Base-by-base conservation (phyloP, 2,329 filamentous ascomycete genomes). In the Nigrograna mackinnonii region DNA sequence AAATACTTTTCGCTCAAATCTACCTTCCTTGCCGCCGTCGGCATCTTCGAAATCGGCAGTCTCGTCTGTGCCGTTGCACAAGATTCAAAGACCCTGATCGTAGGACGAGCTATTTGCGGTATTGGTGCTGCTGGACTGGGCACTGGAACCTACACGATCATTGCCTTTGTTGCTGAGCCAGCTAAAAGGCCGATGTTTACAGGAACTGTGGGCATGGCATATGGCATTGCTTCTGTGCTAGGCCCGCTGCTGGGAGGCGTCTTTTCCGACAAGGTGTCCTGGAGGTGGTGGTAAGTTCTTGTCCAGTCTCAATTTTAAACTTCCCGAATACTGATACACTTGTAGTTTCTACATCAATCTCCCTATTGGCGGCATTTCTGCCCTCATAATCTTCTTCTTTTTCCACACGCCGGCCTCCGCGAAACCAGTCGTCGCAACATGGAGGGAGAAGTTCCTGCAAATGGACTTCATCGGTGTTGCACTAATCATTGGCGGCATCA, bases 201-300 rank as follows among this genome's bases (percentile, higher is more conserved):
- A 19, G 66, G 65, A 7, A 44, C 38, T 24, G 38, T 37, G 32
- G 35, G 68, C 2, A 51, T 65, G 0, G 53, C 51, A 16, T 33
- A 11, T 33, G 31, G 31, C 16, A 16, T 33, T 33, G 9, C 31
- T 11, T 11, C 31, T 18, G 60, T 71, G 14, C 49, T 66, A 7
- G 70, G 70, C 3, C 70, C 70, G 13, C 46, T 71, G 2, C 49
- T 73, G 2, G 70, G 63, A n/a, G 64, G 66, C 42, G 58, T 54
- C 16, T 66, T 69, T 43, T 60, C 68, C 16, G 64, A 65, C 20
- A 26, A 58, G 11, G 52, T 63, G 4, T 57, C 62, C 6, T 70
- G 69, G 68, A 47, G 69, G 17, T 71, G 67, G 66, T n/a, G n/a
- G n/a, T n/a, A n/a, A n/a, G n/a, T n/a, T n/a, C n/a, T n/a, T n/a